phyloP scores from a whole-genome alignment of 805 yeast genomes.

The Metschnikowia kofuensis region DNA sequence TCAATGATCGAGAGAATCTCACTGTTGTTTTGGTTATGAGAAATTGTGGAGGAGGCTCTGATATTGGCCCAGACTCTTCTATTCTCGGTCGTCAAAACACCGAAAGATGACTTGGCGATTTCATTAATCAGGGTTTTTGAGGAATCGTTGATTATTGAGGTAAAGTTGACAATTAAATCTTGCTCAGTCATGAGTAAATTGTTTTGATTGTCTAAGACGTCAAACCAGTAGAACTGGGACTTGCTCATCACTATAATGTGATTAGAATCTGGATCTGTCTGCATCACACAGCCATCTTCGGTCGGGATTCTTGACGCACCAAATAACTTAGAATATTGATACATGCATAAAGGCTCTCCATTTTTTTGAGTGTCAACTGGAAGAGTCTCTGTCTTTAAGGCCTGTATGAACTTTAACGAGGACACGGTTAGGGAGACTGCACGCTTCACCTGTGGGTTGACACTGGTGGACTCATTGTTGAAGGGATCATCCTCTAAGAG shows the following conservation, averaged over 20 bases:
- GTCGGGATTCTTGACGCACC: slow-evolving; percentile 90
- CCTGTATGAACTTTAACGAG: slow-evolving; percentile 74
- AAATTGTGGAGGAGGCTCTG: slow-evolving; percentile 46
- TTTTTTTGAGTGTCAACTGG: slow-evolving; percentile 67
- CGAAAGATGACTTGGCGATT: slow-evolving; percentile 75
- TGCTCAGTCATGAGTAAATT: slow-evolving; percentile 71
- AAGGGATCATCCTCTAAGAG: slow-evolving; percentile 91
- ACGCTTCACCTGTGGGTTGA: slow-evolving; percentile 63
- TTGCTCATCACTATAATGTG: slow-evolving; percentile 81
- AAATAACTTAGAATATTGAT: slow-evolving; percentile 81
- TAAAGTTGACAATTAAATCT: slow-evolving; percentile 71
- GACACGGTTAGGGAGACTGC: slow-evolving; percentile 79
- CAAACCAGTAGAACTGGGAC: slow-evolving; percentile 94
- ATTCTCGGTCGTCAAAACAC: slow-evolving; percentile 87
- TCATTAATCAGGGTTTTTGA: slow-evolving; percentile 50
- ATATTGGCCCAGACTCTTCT: slow-evolving; percentile 83
- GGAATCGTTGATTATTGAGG: slow-evolving; percentile 75
- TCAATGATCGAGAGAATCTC: slow-evolving; percentile 77
- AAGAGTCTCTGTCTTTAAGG: slow-evolving; percentile 70
- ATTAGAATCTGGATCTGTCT: slow-evolving; percentile 68
- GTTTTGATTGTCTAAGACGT: slow-evolving; percentile 72
- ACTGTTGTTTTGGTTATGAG: slow-evolving; percentile 51
- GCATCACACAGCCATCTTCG: slow-evolving; percentile 75
- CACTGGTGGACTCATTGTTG: slow-evolving; percentile 47
- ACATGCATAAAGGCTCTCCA: slow-evolving; percentile 76